Conservation (phyloP, 441 rosid genomes). For the Omphalea diandra region DNA sequence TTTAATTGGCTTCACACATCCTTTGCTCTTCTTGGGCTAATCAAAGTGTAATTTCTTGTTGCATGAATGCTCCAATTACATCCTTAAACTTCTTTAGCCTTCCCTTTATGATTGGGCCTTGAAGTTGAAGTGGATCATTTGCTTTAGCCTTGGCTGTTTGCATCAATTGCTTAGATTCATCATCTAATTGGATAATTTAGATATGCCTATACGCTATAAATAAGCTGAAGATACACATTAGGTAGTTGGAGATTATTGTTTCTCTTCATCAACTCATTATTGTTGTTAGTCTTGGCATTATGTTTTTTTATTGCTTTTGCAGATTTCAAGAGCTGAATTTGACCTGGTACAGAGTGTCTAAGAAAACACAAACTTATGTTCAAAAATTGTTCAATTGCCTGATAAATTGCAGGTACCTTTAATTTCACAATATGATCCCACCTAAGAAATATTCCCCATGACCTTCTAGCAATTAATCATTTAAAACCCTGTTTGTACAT, state of each 20-base stretch:
- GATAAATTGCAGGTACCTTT: slow-evolving; percentile 79
- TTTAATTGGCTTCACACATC: too few species aligned
- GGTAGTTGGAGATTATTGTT: neutral
- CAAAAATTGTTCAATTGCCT: slow-evolving; percentile 90
- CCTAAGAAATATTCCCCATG: slow-evolving; percentile 1
- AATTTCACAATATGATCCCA: neutral
- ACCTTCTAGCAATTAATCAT: too few species aligned
- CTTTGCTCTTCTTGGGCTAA: too few species aligned
- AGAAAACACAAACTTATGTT: slow-evolving; percentile 74
- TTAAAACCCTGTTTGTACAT: too few species aligned
- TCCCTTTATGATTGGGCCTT: too few species aligned
- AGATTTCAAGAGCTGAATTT: slow-evolving; percentile 81
- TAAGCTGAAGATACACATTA: neutral
- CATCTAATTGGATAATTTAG: neutral
- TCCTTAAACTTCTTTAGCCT: too few species aligned
- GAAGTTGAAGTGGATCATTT: too few species aligned
- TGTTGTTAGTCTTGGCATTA: slow-evolving; percentile 7
- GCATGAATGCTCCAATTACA: too few species aligned
- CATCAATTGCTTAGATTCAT: slow-evolving; percentile 4
- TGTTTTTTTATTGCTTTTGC: slow-evolving; percentile 23
- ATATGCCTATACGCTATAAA: neutral
- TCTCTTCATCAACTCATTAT: neutral
- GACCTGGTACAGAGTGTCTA: slow-evolving; percentile 77
- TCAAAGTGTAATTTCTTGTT: too few species aligned
- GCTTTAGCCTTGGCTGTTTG: too few species aligned